These are phyloP conservation scores for Clonostachys sp. DNA, from an alignment of 2,329 filamentous ascomycete genomes.

Conservation along the genomic window DNA sequence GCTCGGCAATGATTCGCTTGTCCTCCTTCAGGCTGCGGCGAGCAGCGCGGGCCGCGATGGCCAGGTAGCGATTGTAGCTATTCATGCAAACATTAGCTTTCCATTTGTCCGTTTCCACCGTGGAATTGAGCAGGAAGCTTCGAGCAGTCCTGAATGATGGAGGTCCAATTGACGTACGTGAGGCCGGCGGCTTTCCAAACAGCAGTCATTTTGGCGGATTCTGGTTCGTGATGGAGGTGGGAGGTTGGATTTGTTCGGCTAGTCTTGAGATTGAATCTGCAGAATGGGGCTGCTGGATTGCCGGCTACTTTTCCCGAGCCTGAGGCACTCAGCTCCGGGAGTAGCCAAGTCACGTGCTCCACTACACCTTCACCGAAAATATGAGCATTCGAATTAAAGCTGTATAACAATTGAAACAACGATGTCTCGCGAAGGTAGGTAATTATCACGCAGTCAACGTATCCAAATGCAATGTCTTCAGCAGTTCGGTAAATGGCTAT, in stretches of 20 bases:
- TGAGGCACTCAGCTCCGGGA: too few relatives aligned
- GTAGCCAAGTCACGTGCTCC: too few relatives aligned
- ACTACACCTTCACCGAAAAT: too few relatives aligned
- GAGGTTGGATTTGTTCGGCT: conserved; percentile 12
- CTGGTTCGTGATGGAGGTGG: conserved; percentile 9
- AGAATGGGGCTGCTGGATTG: too few relatives aligned
- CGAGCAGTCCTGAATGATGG: not conserved
- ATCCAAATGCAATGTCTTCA: too few relatives aligned
- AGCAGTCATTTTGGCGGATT: conserved; percentile 78
- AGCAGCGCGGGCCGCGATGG: conserved; percentile 89
- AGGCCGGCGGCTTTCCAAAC: conserved; percentile 98
- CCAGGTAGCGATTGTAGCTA: conserved; percentile 99
- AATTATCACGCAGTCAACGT: too few relatives aligned
- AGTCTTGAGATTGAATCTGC: conserved; percentile 13
- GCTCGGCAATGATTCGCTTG: conserved; percentile 80
- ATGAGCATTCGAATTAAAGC: too few relatives aligned
- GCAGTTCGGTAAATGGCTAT: too few relatives aligned
- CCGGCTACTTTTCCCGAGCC: too few relatives aligned
- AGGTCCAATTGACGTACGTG: conserved; percentile 63
- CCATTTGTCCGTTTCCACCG: not conserved
- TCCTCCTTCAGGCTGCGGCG: conserved; percentile 97
- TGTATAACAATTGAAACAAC: too few relatives aligned
- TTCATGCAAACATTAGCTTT: not conserved
- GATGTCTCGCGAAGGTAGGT: too few relatives aligned
- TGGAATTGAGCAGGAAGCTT: conserved; percentile 3